A percentile compares a stretch with the other conserved stretches of the same genome.
Evolutionary conservation across 495 filamentous ascomycete species (phyloP).

Genomic region (Tuber calosporum): DNA sequence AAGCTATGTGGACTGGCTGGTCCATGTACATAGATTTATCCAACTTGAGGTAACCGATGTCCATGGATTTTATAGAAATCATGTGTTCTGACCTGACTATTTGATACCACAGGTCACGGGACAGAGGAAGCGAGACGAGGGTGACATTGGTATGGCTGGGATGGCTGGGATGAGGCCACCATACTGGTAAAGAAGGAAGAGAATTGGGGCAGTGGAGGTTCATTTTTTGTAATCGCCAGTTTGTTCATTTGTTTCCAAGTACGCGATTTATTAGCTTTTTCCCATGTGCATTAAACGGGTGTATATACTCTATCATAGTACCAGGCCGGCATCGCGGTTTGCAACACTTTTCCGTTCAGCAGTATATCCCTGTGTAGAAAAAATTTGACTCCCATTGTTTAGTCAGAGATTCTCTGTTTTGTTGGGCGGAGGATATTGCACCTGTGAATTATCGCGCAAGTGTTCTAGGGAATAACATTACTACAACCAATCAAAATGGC

Average conservation of each 20-base stretch:
- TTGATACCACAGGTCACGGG: slow-evolving; percentile 53
- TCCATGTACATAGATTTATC: slow-evolving; percentile 86
- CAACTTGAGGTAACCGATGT: slow-evolving; percentile 66
- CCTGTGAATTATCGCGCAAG: neutral
- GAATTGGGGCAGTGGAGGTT: slow-evolving; percentile 11
- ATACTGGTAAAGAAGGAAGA: slow-evolving; percentile 52
- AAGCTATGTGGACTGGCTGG: slow-evolving; percentile 97
- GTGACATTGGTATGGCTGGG: slow-evolving; percentile 49
- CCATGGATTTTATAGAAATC: slow-evolving; percentile 16
- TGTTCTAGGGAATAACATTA: neutral
- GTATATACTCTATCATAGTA: slow-evolving; percentile 4
- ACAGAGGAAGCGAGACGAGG: slow-evolving; percentile 68
- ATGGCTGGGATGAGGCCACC: slow-evolving; percentile 64
- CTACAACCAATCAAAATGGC: neutral
- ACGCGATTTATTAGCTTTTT: slow-evolving; percentile 1
- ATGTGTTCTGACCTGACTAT: slow-evolving; percentile 17
- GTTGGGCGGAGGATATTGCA: neutral
- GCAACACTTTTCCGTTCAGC: neutral
- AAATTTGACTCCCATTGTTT: neutral
- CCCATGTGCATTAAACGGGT: neutral
- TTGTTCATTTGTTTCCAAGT: neutral
- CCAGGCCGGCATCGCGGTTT: neutral
- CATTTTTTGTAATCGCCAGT: neutral
- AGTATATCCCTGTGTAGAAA: neutral
- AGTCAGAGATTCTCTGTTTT: neutral